A percentile compares a stretch with the other conserved stretches of the same genome.
phyloP scores from a whole-genome alignment of 164 flowering plant species.

The Platanus orientalis region DNA sequence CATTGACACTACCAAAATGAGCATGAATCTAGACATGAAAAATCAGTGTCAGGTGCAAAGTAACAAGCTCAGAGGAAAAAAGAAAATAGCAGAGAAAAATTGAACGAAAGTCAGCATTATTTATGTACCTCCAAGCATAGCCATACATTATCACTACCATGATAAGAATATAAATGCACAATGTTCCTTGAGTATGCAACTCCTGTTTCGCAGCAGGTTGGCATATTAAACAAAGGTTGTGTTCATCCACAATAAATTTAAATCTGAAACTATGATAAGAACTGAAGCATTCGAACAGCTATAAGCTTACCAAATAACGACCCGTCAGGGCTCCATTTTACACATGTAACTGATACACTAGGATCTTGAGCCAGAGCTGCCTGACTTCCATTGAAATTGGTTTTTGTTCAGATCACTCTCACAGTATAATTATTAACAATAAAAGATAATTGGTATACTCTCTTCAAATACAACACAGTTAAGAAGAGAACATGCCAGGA shows the following conservation, averaged over 20 bases:
- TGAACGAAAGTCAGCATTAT: neutral
- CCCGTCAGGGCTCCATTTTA: slow-evolving; percentile 90
- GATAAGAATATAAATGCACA: slow-evolving; percentile 77
- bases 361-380: slow-evolving; percentile 57
- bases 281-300: neutral
- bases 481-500: slow-evolving; percentile 45
- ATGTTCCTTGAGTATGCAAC: slow-evolving; percentile 84
- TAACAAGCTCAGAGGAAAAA: slow-evolving; percentile 5
- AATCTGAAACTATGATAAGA: neutral
- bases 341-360: slow-evolving; percentile 66
- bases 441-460: too few species aligned
- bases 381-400: slow-evolving; percentile 25
- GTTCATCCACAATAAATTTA: neutral
- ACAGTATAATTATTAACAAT: neutral
- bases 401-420: neutral
- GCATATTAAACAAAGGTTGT: neutral
- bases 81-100: neutral
- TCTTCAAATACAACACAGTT: too few species aligned
- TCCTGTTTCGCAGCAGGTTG: slow-evolving; percentile 36
- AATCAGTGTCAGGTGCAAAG: slow-evolving; percentile 1
- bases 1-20: slow-evolving; percentile 88
- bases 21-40: slow-evolving; percentile 44
- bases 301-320: slow-evolving; percentile 62
- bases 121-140: slow-evolving; percentile 70
- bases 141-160: slow-evolving; percentile 57